phyloP scores from a whole-genome alignment of 2,329 filamentous ascomycete species.

The Ophiocordyceps australis region DNA sequence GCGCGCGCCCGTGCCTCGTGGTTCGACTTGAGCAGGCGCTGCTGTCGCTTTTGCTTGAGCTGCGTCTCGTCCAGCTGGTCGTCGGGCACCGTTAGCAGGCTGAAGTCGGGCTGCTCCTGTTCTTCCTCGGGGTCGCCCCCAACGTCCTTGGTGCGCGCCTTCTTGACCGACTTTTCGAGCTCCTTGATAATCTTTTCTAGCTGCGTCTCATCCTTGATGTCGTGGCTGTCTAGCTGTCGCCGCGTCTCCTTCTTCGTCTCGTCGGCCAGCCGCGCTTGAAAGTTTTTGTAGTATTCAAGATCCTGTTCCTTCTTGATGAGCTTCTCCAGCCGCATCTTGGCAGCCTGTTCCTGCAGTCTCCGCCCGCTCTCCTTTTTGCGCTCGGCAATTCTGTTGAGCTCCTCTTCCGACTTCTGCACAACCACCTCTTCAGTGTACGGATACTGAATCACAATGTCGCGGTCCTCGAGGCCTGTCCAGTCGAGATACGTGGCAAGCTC shows the following conservation, averaged over 20 bases:
- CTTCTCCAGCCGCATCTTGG: constrained; percentile 92
- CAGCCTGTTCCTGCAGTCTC: constrained; percentile 83
- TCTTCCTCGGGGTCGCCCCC: constrained; percentile 68
- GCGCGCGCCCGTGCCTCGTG: constrained; percentile 85
- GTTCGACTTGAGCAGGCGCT: constrained; percentile 84
- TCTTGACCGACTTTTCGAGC: constrained; percentile 76
- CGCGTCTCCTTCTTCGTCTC: constrained; percentile 84
- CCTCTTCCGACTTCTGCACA: constrained; percentile 84
- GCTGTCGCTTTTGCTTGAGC: constrained; percentile 82
- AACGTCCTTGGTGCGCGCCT: constrained; percentile 83
- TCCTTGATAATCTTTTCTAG: constrained; percentile 76
- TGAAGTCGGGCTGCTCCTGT: constrained; percentile 68
- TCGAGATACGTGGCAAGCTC: constrained; percentile 68
- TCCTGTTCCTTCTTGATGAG: constrained; percentile 92
- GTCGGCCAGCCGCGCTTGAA: constrained; percentile 54
- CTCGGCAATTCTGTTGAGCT: constrained; percentile 77
- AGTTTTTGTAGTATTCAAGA: constrained; percentile 77
- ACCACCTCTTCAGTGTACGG: constrained; percentile 85
- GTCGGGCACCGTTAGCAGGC: constrained; percentile 74
- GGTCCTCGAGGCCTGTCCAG: constrained; percentile 80
- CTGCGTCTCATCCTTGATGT: constrained; percentile 78
- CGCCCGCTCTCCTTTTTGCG: constrained; percentile 88
- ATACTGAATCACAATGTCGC: constrained; percentile 79
- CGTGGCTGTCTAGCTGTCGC: constrained; percentile 71
- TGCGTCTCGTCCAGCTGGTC: constrained; percentile 84